Evolutionary conservation across 805 yeast genomes (phyloP), one percentile per base, ranked within the genome.

Genomic region (Metschnikowia colocasiae): DNA sequence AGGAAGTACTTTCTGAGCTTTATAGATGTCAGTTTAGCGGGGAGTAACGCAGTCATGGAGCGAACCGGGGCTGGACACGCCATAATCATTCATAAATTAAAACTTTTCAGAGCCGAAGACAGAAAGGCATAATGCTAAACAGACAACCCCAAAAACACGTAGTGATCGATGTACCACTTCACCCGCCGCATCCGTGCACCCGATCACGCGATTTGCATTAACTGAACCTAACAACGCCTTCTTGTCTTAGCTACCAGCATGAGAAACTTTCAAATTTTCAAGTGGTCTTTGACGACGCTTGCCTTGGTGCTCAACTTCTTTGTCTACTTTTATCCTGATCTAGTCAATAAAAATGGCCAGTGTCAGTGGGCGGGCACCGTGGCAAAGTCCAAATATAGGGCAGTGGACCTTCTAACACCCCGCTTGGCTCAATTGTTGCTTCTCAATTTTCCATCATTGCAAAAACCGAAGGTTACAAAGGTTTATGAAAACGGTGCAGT

Each of bases 311-410:
- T 83, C 40, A 87, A 88, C 57, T 43, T 77, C 1, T 86, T 85
- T 61, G 79, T 87, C 7, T 85, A 81, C 67, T 80, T 88, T 25
- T 90, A 87, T 60, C 95, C 95, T 1, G 83, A 87, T 32, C 51
- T 84, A 13, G 63, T 72, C 45, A 61, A 61, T 39, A 20, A 53
- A n/a, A 62, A 81, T 1, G 61, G 61, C 10, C 63, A 68, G 30
- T 87, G 95, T 57, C 77, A 82, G 29, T 87, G 95, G 95, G 60
- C 64, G 48, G 55, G 61, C 25, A 32, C 54, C 23, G 49, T 36
- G 15, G 47, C 46, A 23, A 44, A 41, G n/a, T 45, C 53, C 49
- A 53, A 48, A 34, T 48, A 47, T 47, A 35, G 37, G 10, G 12
- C 51, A 37, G 41, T 58, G 32, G 45, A 44, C n/a, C 37, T 26